Base-by-base conservation (phyloP, 2,329 filamentous ascomycete species). In the Hirsutella minnesotensis region DNA sequence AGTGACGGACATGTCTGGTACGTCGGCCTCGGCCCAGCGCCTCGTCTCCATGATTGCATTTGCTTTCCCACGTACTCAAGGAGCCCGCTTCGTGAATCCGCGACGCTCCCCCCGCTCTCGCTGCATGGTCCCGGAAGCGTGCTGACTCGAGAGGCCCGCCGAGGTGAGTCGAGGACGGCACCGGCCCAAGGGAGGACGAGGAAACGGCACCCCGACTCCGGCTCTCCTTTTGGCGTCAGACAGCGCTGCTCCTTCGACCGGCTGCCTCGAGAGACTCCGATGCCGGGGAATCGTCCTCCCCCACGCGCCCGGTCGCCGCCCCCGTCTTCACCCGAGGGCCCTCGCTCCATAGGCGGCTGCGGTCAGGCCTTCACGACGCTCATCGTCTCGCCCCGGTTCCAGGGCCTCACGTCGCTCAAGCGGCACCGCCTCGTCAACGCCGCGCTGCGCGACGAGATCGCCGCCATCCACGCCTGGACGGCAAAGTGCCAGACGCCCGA, bases 1-100 rank as follows among this genome's bases (percentile, higher is more conserved):
- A 55, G 87, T 95, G 53, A 83, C 86, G 50, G 90, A 96, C 66
- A 79, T 94, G 71, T 95, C 88, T 50, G 90, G 89, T 94, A 75
- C 46, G 69, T 59, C 18, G 18, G 7, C 12, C 24, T 27, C 24
- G 24, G 7, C 7, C 7, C 7, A 27, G 12, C 24, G 7, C 24
- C 7, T 27, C 21, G 38, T 16, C 22, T 15, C 8, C 24, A 27
- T n/a, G n/a, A n/a, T n/a, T n/a, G n/a, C n/a, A n/a, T n/a, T n/a
- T n/a, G n/a, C n/a, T n/a, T n/a, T n/a, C n/a, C n/a, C n/a, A n/a
- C n/a, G n/a, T n/a, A n/a, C n/a, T n/a, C n/a, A n/a, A n/a, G n/a
- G n/a, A n/a, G n/a, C n/a, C n/a, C n/a, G n/a, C n/a, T n/a, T n/a
- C n/a, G n/a, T n/a, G n/a, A n/a, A n/a, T n/a, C n/a, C n/a, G n/a